phyloP scores from a whole-genome alignment of 257 asterid species.

The Ajuga chamaepitys region DNA sequence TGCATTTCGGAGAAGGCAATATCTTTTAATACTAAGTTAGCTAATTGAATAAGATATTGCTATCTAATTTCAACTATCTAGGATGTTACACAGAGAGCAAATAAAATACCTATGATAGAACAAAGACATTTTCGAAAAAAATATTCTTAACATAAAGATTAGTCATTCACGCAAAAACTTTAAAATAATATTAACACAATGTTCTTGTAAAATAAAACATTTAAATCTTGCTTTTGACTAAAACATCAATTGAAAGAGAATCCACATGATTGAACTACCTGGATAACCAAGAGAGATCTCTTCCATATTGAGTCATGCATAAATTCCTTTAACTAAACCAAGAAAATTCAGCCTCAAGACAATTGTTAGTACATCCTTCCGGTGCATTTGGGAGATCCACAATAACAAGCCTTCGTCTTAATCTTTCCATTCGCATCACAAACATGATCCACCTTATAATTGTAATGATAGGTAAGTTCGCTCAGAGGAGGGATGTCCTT shows the following conservation, averaged over 20 bases:
- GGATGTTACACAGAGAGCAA: too few species aligned
- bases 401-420: constrained; percentile 49
- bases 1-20: too few species aligned
- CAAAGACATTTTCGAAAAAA: too few species aligned
- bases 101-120: too few species aligned
- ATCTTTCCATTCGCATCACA: constrained; percentile 56
- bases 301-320: background rate
- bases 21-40: too few species aligned
- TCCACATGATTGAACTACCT: background rate
- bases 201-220: background rate
- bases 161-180: too few species aligned
- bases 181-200: too few species aligned
- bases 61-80: too few species aligned
- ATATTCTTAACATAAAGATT: too few species aligned
- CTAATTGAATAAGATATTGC: too few species aligned
- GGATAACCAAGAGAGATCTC: background rate
- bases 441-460: constrained; percentile 30
- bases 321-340: background rate
- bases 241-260: background rate
- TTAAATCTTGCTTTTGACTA: background rate
- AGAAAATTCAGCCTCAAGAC: background rate
- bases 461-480: constrained; percentile 64
- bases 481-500: constrained; percentile 42
- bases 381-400: constrained; percentile 26
- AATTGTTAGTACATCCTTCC: constrained; percentile 28